Conservation (phyloP, 345 rosid genomes). For the Dipteronia sinensis region DNA sequence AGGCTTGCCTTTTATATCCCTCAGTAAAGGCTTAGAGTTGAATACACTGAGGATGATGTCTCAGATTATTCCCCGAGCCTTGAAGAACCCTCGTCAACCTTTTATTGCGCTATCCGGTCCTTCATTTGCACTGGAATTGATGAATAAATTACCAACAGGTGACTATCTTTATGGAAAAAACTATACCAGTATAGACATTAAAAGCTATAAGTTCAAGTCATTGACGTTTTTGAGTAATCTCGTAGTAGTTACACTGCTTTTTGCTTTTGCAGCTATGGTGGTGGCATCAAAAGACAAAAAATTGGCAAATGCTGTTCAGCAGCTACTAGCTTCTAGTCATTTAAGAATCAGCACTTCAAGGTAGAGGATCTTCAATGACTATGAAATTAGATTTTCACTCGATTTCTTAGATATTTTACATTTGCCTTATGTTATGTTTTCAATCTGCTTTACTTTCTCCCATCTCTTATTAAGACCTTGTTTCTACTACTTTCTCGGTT, state of each 20-base stretch:
- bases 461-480: neutral
- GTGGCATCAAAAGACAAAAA: slow-evolving; percentile 66
- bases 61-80: slow-evolving; percentile 68
- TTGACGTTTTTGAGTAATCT: neutral
- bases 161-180: neutral
- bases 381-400: no score
- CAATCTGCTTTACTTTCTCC: neutral
- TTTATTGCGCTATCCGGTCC: slow-evolving; percentile 89
- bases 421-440: neutral
- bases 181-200: neutral
- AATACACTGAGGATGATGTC: slow-evolving; percentile 93
- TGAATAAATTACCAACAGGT: slow-evolving; percentile 93
- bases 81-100: slow-evolving; percentile 19
- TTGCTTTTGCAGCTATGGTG: slow-evolving; percentile 76
- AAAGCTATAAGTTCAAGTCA: slow-evolving; percentile 2
- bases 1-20: slow-evolving; percentile 84
- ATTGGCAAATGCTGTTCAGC: slow-evolving; percentile 51
- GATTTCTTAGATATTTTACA: no score
- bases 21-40: slow-evolving; percentile 92
- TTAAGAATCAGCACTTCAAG: slow-evolving; percentile 89
- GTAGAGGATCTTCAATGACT: slow-evolving; percentile 38
- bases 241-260: neutral
- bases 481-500: no score
- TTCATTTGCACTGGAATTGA: slow-evolving; percentile 86
- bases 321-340: slow-evolving; percentile 78